Conservation (phyloP, 2,329 filamentous ascomycete genomes). For the Colletotrichum falcatum region DNA sequence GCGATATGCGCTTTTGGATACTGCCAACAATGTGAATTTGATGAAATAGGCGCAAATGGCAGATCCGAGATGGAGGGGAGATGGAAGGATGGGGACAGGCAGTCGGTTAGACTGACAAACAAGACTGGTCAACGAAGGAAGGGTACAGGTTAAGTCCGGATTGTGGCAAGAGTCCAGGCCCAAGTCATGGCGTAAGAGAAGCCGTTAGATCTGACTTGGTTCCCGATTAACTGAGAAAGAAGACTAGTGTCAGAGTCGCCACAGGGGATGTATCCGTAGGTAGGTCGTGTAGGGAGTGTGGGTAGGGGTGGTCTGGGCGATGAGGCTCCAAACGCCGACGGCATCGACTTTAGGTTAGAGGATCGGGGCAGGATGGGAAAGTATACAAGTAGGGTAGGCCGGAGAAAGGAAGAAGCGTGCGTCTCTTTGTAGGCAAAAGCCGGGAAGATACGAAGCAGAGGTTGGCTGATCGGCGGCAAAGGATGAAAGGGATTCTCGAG, state of each 20-base stretch:
- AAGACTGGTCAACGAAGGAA: not conserved
- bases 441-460: too few relatives aligned
- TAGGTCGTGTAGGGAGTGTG: not conserved
- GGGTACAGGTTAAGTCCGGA: slow-evolving; percentile 15
- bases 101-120: too few relatives aligned
- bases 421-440: slow-evolving; percentile 27
- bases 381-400: not conserved
- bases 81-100: too few relatives aligned
- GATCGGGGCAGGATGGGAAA: slow-evolving; percentile 29
- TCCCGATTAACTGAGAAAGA: slow-evolving; percentile 23
- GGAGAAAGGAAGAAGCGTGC: not conserved
- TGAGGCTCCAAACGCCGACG: slow-evolving; percentile 25
- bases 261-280: slow-evolving; percentile 3
- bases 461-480: too few relatives aligned
- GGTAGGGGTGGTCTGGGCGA: slow-evolving; percentile 26
- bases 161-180: slow-evolving; percentile 9
- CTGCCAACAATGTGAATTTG: not conserved
- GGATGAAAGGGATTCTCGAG: too few relatives aligned
- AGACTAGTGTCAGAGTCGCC: slow-evolving; percentile 27
- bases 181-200: slow-evolving; percentile 40
- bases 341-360: slow-evolving; percentile 33
- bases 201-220: slow-evolving; percentile 35
- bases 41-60: not conserved
- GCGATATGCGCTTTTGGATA: not conserved
- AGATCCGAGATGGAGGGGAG: not conserved